phyloP scores from a whole-genome alignment of 768 basidiomycete species.

The Lactifluus piperatus region DNA sequence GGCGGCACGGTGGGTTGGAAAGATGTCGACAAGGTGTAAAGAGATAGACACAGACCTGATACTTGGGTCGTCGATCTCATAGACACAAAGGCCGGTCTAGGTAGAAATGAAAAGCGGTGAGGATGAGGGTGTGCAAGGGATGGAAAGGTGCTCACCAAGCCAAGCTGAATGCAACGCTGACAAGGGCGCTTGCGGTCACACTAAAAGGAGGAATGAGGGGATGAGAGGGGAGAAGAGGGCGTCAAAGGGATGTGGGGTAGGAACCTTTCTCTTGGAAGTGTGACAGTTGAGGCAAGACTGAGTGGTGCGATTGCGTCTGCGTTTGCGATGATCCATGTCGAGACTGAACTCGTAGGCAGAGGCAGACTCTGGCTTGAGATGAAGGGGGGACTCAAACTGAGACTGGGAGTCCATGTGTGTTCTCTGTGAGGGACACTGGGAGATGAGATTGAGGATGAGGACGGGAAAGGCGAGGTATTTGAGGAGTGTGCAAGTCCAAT shows the following conservation, averaged over 20 bases:
- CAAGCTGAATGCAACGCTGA: conserved; percentile 82
- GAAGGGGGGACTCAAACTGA: conserved; percentile 8
- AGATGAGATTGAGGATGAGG: conserved; percentile 1
- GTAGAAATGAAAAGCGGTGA: conserved; percentile 1
- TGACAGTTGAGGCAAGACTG: conserved; percentile 86
- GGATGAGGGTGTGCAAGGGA: conserved; percentile 2
- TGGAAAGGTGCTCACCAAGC: conserved; percentile 45
- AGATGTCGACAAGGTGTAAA: not conserved
- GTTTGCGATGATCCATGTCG: conserved; percentile 70
- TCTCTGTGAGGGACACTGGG: conserved; percentile 25
- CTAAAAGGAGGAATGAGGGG: conserved; percentile 30
- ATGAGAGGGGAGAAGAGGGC: conserved; percentile 9
- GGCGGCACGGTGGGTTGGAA: not conserved
- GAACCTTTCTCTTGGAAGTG: conserved; percentile 87
- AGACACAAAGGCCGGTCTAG: conserved; percentile 89
- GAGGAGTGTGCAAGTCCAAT: conserved; percentile 13
- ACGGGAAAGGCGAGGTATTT: conserved; percentile 12
- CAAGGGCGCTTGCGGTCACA: conserved; percentile 91
- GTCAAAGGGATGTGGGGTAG: conserved; percentile 18
- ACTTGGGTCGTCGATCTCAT: conserved; percentile 87
- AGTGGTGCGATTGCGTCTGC: conserved; percentile 86
- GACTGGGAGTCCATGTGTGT: conserved; percentile 25
- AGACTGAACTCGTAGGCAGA: conserved; percentile 36
- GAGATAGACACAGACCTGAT: conserved; percentile 43
- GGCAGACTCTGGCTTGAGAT: conserved; percentile 39